phyloP scores from a whole-genome alignment of 768 basidiomycete species.

The Chalciporus chontae region DNA sequence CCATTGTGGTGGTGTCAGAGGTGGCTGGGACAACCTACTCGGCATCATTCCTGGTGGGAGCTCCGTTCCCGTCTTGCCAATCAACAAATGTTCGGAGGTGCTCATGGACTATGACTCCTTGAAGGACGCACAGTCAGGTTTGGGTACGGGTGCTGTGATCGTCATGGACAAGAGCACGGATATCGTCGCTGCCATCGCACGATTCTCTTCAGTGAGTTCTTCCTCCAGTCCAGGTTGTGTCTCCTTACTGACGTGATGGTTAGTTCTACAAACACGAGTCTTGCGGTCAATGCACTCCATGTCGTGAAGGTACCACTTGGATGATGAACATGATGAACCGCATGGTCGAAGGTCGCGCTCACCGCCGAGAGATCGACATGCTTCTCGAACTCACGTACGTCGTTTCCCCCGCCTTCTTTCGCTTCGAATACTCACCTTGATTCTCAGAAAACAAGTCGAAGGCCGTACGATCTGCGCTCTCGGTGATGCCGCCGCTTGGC shows the following conservation, averaged over 20 bases:
- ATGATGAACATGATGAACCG: slow-evolving; percentile 99
- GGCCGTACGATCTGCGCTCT: slow-evolving; percentile 96
- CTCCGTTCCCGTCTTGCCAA: slow-evolving; percentile 91
- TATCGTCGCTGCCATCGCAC: slow-evolving; percentile 89
- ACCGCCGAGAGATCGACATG: slow-evolving; percentile 97
- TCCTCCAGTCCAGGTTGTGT: background rate
- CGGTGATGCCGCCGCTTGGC: slow-evolving; percentile 98
- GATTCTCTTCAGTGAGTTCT: slow-evolving; percentile 70
- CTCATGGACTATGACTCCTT: slow-evolving; percentile 99
- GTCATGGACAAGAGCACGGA: slow-evolving; percentile 99
- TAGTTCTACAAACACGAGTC: slow-evolving; percentile 99
- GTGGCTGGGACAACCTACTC: slow-evolving; percentile 95
- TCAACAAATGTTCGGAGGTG: slow-evolving; percentile 77
- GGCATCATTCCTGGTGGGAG: slow-evolving; percentile 97
- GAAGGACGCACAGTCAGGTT: slow-evolving; percentile 93
- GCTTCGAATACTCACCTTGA: background rate
- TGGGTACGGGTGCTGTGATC: slow-evolving; percentile 97
- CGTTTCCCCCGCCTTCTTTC: slow-evolving; percentile 8
- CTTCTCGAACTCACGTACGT: slow-evolving; percentile 86
- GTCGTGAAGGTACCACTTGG: slow-evolving; percentile 95
- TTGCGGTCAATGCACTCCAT: slow-evolving; percentile 95
- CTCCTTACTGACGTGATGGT: slow-evolving; percentile 1
- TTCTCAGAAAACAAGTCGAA: slow-evolving; percentile 85
- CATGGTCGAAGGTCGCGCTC: slow-evolving; percentile 87
- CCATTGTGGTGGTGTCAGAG: slow-evolving; percentile 91